phyloP scores from a whole-genome alignment of 208 protist genomes.

The Wallacemonas collosoma region DNA sequence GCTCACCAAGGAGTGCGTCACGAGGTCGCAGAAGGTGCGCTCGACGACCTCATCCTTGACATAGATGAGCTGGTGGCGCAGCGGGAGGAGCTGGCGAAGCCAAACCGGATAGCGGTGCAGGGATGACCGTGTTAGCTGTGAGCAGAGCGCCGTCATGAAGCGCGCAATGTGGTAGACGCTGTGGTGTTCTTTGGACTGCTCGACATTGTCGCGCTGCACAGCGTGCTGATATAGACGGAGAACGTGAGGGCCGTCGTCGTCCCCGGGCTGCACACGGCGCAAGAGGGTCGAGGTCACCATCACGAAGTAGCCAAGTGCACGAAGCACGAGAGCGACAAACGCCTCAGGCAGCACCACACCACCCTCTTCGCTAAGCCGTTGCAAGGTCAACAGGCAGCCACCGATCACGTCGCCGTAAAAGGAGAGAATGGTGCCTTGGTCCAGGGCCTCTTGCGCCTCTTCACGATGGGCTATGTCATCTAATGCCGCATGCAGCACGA shows the following conservation, averaged over 20 bases:
- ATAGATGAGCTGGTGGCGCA: conserved; percentile 61
- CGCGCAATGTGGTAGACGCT: conserved; percentile 35
- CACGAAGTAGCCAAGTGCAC: conserved; percentile 25
- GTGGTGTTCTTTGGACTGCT: conserved; percentile 23
- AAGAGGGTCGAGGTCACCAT: conserved; percentile 19
- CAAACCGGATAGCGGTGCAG: conserved; percentile 38
- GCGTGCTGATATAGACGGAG: conserved; percentile 24
- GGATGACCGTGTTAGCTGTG: conserved; percentile 31
- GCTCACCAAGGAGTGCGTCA: conserved; percentile 19
- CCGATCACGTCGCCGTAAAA: conserved; percentile 74
- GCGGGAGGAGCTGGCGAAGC: conserved; percentile 43
- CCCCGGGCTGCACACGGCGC: conserved; percentile 22
- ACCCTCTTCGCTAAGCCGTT: conserved; percentile 51
- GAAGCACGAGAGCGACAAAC: conserved; percentile 46
- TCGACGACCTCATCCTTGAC: conserved; percentile 37
- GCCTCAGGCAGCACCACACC: conserved; percentile 38
- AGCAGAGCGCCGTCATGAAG: conserved; percentile 28
- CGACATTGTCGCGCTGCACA: conserved; percentile 23
- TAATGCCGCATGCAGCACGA: conserved; percentile 59
- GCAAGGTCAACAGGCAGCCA: conserved; percentile 48
- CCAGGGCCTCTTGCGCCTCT: conserved; percentile 38
- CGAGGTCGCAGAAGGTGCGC: conserved; percentile 63
- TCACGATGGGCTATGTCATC: conserved; percentile 47
- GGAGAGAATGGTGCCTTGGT: conserved; percentile 47
- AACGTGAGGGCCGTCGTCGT: neutral